Percentiles rank a stretch among this genome's conserved stretches.
Evolutionary conservation across 116 monocot genomes (phyloP).

Genomic region (Thalassia testudinum): DNA sequence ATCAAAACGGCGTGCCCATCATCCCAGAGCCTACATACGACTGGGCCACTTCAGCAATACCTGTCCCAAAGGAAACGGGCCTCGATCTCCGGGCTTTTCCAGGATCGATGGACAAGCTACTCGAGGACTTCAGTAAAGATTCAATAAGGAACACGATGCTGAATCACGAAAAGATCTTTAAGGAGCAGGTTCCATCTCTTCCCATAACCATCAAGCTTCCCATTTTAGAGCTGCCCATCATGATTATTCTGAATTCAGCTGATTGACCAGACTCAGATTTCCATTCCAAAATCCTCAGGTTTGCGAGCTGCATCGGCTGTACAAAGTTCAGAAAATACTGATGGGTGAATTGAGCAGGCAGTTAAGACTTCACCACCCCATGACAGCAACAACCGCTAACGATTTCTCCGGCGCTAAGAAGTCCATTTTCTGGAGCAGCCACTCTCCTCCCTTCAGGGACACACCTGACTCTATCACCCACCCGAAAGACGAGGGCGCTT

Average conservation of each 20-base stretch:
- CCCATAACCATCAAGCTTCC: too few relatives aligned
- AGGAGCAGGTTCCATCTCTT: conserved; percentile 22
- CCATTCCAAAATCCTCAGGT: conserved; percentile 9
- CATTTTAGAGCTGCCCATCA: too few relatives aligned
- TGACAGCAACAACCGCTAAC: background rate
- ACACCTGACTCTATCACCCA: conserved; percentile 1
- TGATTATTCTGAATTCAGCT: too few relatives aligned
- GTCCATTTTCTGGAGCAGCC: conserved; percentile 14
- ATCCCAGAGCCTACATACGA: background rate
- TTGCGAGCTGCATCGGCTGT: conserved; percentile 33
- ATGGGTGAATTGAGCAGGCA: conserved; percentile 18
- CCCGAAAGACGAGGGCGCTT: conserved; percentile 1
- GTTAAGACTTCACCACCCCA: background rate
- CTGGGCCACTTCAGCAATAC: background rate
- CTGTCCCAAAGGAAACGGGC: background rate
- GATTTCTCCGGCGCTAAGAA: conserved; percentile 5
- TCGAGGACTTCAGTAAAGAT: conserved; percentile 13
- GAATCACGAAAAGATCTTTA: conserved; percentile 43
- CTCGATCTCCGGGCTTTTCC: background rate
- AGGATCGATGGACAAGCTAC: conserved; percentile 11
- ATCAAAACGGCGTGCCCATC: background rate
- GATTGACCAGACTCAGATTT: too few relatives aligned
- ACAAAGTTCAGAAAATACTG: conserved; percentile 35
- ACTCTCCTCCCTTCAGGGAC: conserved; percentile 13
- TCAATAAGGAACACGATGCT: conserved; percentile 28